phyloP scores from a whole-genome alignment of 2,329 filamentous ascomycete genomes.

The Aspergillus sp. region DNA sequence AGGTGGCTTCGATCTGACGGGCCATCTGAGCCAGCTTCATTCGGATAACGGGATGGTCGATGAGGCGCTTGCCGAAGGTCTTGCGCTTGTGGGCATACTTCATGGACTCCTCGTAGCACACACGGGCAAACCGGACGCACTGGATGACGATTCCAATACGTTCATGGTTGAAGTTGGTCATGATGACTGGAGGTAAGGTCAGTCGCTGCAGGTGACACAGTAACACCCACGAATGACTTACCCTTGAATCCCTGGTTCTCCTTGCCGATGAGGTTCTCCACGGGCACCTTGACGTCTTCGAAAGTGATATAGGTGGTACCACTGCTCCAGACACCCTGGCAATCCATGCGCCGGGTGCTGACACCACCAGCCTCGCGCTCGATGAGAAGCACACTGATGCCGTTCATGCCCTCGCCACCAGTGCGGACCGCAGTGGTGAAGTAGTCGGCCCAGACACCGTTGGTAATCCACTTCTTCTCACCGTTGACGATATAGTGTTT shows the following conservation, averaged over 20 bases:
- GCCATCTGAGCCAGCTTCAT: constrained; percentile 99
- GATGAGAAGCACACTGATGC: constrained; percentile 85
- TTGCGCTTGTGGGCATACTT: constrained; percentile 97
- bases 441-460: constrained; percentile 95
- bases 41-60: constrained; percentile 95
- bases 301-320: constrained; percentile 98
- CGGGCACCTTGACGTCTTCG: constrained; percentile 97
- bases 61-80: constrained; percentile 94
- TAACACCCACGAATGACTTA: constrained; percentile 31
- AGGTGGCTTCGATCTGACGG: constrained; percentile 93
- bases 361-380: constrained; percentile 83
- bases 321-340: constrained; percentile 92
- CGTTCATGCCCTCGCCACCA: constrained; percentile 85
- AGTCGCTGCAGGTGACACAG: background rate
- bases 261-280: constrained; percentile 98
- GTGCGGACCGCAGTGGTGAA: constrained; percentile 97
- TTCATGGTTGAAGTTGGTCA: constrained; percentile 99
- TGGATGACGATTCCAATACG: constrained; percentile 99
- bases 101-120: constrained; percentile 94
- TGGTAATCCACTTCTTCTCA: constrained; percentile 99
- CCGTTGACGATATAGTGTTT: constrained; percentile 99
- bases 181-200: constrained; percentile 65
- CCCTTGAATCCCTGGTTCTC: constrained; percentile 95
- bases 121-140: constrained; percentile 88
- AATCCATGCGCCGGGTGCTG: constrained; percentile 93